Evolutionary conservation across 768 basidiomycete species (phyloP), one percentile per base, ranked within the genome.

Genomic region (Leucogyrophana mollusca): DNA sequence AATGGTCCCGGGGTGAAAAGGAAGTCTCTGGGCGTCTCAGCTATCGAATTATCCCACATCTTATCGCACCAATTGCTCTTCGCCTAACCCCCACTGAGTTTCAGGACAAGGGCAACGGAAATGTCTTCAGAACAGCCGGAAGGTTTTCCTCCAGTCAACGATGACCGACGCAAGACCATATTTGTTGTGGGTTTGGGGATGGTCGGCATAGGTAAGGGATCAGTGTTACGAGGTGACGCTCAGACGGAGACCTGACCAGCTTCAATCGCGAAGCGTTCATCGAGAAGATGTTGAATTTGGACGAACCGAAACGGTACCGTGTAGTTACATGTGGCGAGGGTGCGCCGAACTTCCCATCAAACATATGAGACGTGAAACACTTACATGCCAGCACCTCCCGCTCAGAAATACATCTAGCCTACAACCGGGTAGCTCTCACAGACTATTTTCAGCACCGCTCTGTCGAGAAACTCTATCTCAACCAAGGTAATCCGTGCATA

Each of bases 271-370:
- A 41, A 76, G 83, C 82, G 0, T 85, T 86, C 66, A 83, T 86
- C 54, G 83, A 86, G 58, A 86, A 85, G 54, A 66, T 87, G 23
- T 69, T 85, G 34, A 71, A 73, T 45, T 69, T 80, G 21, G 81
- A 86, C 53, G 70, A 73, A 16, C 60, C 59, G 3, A 66, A 68
- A 6, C 61, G 65, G 14, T 85, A 83, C 62, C 69, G 72, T 42
- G 65, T 85, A 23, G 68, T 79, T 11, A 83, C 81, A 1, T 79
- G 77, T 37, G 83, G 84, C 9, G 85, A 88, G 65, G 77, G 76
- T 56, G 53, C 47, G 24, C 61, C 50, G 13, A 40, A 57, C 30
- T 58, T 62, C 24, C 65, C 59, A 64, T 55, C 38, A 49, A n/a
- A 40, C 58, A 44, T 62, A 57, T 8, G 53, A 56, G 17, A 21